These are phyloP conservation scores for Fusarium metavorans DNA, from an alignment of 2,329 filamentous ascomycete species.

Conservation along the genomic window DNA sequence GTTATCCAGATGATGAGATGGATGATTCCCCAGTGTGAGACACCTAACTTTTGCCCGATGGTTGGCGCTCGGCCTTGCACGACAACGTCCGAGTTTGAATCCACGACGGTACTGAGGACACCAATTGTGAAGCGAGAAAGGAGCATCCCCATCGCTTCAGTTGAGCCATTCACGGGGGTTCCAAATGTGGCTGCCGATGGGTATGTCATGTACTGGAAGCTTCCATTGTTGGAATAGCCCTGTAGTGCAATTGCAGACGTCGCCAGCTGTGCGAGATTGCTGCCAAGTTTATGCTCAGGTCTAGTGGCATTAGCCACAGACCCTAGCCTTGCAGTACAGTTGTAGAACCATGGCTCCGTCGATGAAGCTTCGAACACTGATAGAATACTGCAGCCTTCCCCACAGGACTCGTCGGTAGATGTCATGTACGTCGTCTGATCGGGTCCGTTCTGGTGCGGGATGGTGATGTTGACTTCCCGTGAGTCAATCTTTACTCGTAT, in stretches of 20 bases:
- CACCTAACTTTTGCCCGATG: background rate
- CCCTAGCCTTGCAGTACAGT: conserved; percentile 16
- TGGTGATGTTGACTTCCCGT: background rate
- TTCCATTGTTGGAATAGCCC: background rate
- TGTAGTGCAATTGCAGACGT: conserved; percentile 27
- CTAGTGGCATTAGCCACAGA: conserved; percentile 8
- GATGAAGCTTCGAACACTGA: conserved; percentile 19
- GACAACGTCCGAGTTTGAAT: conserved; percentile 2
- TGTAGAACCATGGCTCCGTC: conserved; percentile 28
- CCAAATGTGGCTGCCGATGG: background rate
- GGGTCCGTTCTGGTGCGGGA: background rate
- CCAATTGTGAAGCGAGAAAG: conserved; percentile 14
- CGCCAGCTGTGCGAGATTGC: conserved; percentile 6
- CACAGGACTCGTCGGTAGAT: conserved; percentile 6
- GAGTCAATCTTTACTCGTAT: background rate
- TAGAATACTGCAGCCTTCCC: conserved; percentile 20
- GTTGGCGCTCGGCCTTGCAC: background rate
- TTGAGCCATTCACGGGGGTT: background rate
- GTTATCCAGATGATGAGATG: conserved; percentile 2
- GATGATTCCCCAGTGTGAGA: conserved; percentile 5
- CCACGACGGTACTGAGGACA: background rate
- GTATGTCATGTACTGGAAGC: conserved; percentile 1
- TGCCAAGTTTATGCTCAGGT: conserved; percentile 9
- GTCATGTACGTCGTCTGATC: conserved; percentile 20
- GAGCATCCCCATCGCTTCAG: background rate